These are phyloP conservation scores for Aspergillus brasiliensis DNA, from an alignment of 2,329 filamentous ascomycete genomes.

Conservation along the genomic window DNA sequence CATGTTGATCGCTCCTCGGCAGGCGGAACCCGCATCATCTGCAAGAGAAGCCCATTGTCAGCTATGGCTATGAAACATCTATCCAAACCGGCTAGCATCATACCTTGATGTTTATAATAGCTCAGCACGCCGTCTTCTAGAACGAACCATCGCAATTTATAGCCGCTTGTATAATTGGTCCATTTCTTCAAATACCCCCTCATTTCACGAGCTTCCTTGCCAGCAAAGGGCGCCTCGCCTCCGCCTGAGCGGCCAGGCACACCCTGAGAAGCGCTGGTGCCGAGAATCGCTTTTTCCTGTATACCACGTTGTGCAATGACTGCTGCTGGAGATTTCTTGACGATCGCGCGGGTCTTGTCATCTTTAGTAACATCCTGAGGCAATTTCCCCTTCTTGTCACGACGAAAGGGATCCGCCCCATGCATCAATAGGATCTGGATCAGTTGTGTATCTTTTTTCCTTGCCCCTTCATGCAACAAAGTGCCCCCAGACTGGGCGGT, in stretches of 20 bases:
- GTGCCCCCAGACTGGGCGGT: conserved; percentile 86
- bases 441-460: conserved; percentile 80
- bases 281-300: conserved; percentile 94
- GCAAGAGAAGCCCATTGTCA: conserved; percentile 21
- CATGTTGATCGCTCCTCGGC: conserved; percentile 98
- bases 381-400: conserved; percentile 92
- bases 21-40: conserved; percentile 93
- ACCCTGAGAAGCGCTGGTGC: conserved; percentile 64
- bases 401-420: conserved; percentile 91
- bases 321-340: conserved; percentile 93
- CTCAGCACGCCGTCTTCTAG: conserved; percentile 95
- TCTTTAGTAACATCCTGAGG: conserved; percentile 97
- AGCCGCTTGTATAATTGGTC: conserved; percentile 98
- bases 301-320: conserved; percentile 93
- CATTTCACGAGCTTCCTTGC: conserved; percentile 92
- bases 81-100: conserved; percentile 3
- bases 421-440: conserved; percentile 90
- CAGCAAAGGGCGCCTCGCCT: conserved; percentile 61
- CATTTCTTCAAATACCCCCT: conserved; percentile 99
- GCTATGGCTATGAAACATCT: neutral
- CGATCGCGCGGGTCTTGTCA: conserved; percentile 79
- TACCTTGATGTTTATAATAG: conserved; percentile 95
- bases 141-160: conserved; percentile 97
- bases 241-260: conserved; percentile 52
- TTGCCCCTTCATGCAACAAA: conserved; percentile 87